A percentile compares a stretch with the other conserved stretches of the same genome.
Evolutionary conservation across 139 green algal genomes (phyloP).

Genomic region (Zygnema circumcarinatum): DNA sequence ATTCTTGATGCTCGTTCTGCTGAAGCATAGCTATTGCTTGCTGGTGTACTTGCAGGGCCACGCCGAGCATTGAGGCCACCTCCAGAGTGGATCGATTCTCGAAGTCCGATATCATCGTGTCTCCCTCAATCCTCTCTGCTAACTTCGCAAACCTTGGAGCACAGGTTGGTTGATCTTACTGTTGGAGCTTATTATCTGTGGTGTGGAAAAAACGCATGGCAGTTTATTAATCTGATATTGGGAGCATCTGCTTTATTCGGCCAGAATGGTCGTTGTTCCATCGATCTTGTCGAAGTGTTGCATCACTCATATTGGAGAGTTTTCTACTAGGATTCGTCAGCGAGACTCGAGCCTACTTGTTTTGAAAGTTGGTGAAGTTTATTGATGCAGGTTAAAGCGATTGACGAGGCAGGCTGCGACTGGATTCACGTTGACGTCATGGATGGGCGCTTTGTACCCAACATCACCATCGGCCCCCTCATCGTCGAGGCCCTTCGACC

Average conservation of each 20-base stretch:
- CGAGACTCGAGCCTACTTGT: background rate
- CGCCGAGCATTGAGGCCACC: constrained; percentile 36
- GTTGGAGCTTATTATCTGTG: background rate
- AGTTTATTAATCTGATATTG: no score
- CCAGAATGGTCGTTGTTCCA: no score
- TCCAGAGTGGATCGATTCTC: constrained; percentile 64
- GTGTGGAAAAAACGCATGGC: no score
- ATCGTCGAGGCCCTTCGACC: constrained; percentile 95
- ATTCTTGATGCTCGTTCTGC: no score
- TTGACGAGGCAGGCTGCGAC: constrained; percentile 92
- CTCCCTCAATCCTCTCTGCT: constrained; percentile 93
- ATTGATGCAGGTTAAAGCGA: constrained; percentile 78
- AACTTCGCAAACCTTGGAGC: constrained; percentile 94
- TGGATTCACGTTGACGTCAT: constrained; percentile 98
- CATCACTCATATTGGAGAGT: no score
- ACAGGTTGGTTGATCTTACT: constrained; percentile 71
- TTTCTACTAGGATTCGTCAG: no score
- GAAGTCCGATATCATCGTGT: constrained; percentile 78
- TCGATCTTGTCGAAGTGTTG: no score
- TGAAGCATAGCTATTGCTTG: no score
- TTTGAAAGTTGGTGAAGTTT: no score
- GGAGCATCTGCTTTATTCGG: no score
- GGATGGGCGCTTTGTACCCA: constrained; percentile 96
- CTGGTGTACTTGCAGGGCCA: constrained; percentile 16
- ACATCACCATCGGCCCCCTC: constrained; percentile 99